phyloP scores from a whole-genome alignment of 768 basidiomycete species.

The Pleurotus giganteus region DNA sequence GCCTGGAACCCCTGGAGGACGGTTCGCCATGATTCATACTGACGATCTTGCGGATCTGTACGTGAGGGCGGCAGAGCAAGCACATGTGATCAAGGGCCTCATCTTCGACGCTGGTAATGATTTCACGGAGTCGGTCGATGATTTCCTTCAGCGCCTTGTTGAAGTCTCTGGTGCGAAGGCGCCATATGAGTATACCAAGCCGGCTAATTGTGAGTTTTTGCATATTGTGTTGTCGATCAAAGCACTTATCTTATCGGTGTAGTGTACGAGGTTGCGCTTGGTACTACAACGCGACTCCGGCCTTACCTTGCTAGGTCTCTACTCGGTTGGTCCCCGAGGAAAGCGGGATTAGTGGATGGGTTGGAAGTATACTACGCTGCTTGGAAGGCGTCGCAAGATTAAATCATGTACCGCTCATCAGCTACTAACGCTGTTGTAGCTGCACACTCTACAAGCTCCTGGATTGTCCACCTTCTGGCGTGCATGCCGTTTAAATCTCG shows the following conservation, averaged over 20 bases:
- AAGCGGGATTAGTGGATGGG: constrained; percentile 40
- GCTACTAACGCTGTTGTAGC: too few relatives aligned
- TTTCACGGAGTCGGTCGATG: constrained; percentile 36
- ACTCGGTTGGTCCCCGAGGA: constrained; percentile 42
- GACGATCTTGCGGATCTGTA: constrained; percentile 48
- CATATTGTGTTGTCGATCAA: too few relatives aligned
- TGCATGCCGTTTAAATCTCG: too few relatives aligned
- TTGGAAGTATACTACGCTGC: constrained; percentile 38
- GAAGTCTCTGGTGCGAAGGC: constrained; percentile 34
- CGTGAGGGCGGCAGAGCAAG: constrained; percentile 36
- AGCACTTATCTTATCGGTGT: background rate
- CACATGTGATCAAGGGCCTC: constrained; percentile 30
- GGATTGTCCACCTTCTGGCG: too few relatives aligned
- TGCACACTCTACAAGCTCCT: too few relatives aligned
- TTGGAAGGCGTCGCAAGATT: too few relatives aligned
- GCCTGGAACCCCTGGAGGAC: constrained; percentile 32
- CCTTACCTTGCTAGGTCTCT: constrained; percentile 39
- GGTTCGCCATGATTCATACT: constrained; percentile 28
- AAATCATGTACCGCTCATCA: too few relatives aligned
- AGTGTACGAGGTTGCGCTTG: constrained; percentile 36
- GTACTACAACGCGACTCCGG: constrained; percentile 27
- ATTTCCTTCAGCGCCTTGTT: constrained; percentile 34
- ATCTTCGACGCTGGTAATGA: constrained; percentile 41
- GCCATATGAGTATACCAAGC: constrained; percentile 29
- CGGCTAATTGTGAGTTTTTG: constrained; percentile 34